Evolutionary conservation across 78 protist species (phyloP), one percentile per base, ranked within the genome.

Genomic region (Dictyostelium capitatum): DNA sequence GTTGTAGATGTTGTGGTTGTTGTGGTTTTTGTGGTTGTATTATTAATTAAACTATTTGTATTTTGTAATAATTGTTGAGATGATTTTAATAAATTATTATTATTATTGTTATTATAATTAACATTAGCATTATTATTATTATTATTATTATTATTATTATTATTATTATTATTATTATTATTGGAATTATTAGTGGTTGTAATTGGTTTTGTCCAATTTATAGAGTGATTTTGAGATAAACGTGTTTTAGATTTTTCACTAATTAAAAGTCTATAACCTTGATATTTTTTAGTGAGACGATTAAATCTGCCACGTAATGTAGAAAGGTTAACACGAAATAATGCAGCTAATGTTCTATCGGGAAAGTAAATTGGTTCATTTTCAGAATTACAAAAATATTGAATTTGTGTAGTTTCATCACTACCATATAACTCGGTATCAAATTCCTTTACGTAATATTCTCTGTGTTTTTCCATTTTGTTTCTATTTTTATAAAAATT

Each of bases 361-460:
- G 93, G 93, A 50, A 87, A 87, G 32, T 70, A 87, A n/a, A 87
- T 50, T 57, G 93, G 93, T 7, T 87, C 93, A 43, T 70, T 50
- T 20, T 14, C 65, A 0, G 54, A 28, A 51, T 87, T 87, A 77
- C 93, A 77, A 77, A 87, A 87, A 51, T 87, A 87, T 77, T 87
- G 93, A 5, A 87, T 43, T 23, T 41, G 28, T 1, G 73, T 53
- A 3, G 51, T 14, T 59, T 87, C 93, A 0, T 79, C 70, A 28
- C 74, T 65, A 12, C 51, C 51, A 14, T 56, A n/a, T 32, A 75
- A 37, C 30, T 43, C 79, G 20, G 77, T 87, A 4, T 87, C 93
- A 51, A 47, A 78, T 15, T 87, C 93, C 51, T 77, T 57, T 8
- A 87, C 93, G 6, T 51, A 77, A 53, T 77, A 77, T 28, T 77